Conservation (phyloP, 2,329 filamentous ascomycete species). For the Fusarium subglutinans region DNA sequence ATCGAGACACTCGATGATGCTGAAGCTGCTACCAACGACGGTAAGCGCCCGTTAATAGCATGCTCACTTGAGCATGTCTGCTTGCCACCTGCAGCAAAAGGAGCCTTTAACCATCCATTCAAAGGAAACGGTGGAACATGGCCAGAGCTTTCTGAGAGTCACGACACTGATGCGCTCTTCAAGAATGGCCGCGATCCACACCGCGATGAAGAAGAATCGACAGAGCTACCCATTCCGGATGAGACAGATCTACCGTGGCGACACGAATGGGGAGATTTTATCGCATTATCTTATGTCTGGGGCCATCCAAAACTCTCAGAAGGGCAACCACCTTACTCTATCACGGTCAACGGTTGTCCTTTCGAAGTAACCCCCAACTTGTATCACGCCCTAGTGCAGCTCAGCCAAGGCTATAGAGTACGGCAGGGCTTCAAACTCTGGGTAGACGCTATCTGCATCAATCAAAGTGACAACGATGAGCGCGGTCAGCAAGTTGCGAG, state of each 20-base stretch:
- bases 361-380: background rate
- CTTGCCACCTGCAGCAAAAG: background rate
- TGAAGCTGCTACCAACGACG: background rate
- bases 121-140: background rate
- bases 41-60: background rate
- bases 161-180: background rate
- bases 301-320: background rate
- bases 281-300: constrained; percentile 2
- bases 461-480: background rate
- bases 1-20: background rate
- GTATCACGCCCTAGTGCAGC: background rate
- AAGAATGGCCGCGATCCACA: background rate
- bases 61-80: background rate
- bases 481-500: background rate
- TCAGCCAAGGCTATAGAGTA: background rate
- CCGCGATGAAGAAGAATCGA: background rate
- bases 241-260: background rate
- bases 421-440: constrained; percentile 1
- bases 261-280: constrained; percentile 1
- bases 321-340: background rate
- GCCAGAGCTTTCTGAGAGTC: background rate
- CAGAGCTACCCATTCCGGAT: background rate
- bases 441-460: background rate
- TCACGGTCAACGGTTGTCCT: background rate
- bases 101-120: background rate